Percentiles rank a stretch among this genome's conserved stretches.
Conservation (phyloP, 768 basidiomycete species). For the Phaffia australis region DNA sequence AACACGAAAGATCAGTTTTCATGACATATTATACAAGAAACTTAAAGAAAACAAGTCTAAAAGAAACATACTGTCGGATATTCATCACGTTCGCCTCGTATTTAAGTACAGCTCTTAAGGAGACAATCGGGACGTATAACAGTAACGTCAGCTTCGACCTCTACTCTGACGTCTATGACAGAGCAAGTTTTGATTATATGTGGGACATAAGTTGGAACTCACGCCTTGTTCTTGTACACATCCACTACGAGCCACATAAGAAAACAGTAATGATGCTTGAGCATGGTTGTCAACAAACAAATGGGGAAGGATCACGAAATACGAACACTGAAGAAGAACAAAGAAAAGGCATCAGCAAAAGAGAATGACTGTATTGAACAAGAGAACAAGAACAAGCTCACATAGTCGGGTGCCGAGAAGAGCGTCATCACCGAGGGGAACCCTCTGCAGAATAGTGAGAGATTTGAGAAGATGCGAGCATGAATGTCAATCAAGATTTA, state of each 20-base stretch:
- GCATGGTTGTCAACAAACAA: slow-evolving; percentile 43
- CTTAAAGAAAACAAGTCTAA: background rate
- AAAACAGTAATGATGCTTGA: background rate
- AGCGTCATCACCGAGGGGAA: slow-evolving; percentile 99
- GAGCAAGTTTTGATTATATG: background rate
- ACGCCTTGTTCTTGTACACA: slow-evolving; percentile 95
- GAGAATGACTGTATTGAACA: background rate
- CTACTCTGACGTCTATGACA: too few species aligned
- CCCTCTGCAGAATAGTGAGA: slow-evolving; percentile 40
- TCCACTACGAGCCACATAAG: slow-evolving; percentile 44
- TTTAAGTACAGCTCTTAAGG: slow-evolving; percentile 66
- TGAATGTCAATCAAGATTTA: background rate
- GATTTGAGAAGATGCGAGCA: background rate
- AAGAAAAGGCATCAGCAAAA: background rate
- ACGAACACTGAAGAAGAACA: slow-evolving; percentile 7
- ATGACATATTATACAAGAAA: background rate
- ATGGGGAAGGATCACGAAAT: slow-evolving; percentile 41
- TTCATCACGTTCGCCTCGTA: slow-evolving; percentile 78
- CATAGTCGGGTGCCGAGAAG: slow-evolving; percentile 47
- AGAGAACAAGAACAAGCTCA: background rate
- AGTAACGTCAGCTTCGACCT: too few species aligned
- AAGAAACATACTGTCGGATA: slow-evolving; percentile 24
- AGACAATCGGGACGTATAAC: background rate
- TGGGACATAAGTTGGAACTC: background rate
- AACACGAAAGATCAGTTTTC: background rate